Evolutionary conservation across 305 asterid genomes (phyloP), one percentile per base, ranked within the genome.

Genomic region (Coffea humblotiana): DNA sequence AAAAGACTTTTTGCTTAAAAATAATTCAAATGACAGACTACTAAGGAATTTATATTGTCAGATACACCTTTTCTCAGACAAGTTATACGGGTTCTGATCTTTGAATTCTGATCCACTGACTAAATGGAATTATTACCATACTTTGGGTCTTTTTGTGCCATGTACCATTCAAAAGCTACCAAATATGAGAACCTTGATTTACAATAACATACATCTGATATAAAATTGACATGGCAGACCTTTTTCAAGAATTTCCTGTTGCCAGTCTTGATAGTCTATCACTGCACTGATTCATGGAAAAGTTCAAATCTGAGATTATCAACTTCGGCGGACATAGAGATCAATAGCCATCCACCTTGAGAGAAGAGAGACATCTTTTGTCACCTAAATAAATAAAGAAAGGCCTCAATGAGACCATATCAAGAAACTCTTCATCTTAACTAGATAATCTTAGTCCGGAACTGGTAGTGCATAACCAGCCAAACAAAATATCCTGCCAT

Each of bases 291-390:
- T 91, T 96, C 97, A 96, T 90, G 81, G 99, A 96, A 88, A 88
- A 96, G 98, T 87, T 96, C 99, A 80, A 96, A 96, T 88, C 98
- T 94, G 61, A 96, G 95, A 89, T 76, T 92, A 84, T 96, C 99
- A 75, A 92, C 85, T 88, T 96, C 99, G 19, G 19, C 98, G 93
- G 72, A 92, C 75, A 80, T 91, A 94, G 60, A 96, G 97, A 87
- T 96, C 99, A 82, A 92, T 89, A 73, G 99, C 98, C 98, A 96
- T 96, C 99, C 99, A 96, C 87, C 99, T 90, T 64, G 99, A 94
- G 77, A 96, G 78, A 80, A 92, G 97, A 79, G 97, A 89, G 54
- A 96, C 99, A 86, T 92, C 95, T 85, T 86, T 92, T 61, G 99
- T 96, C 73, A 94, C 97, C 98, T 96, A 90, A 87, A 84, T 85